Conservation (phyloP, 768 basidiomycete genomes). For the Cystobasidium tubakii region DNA sequence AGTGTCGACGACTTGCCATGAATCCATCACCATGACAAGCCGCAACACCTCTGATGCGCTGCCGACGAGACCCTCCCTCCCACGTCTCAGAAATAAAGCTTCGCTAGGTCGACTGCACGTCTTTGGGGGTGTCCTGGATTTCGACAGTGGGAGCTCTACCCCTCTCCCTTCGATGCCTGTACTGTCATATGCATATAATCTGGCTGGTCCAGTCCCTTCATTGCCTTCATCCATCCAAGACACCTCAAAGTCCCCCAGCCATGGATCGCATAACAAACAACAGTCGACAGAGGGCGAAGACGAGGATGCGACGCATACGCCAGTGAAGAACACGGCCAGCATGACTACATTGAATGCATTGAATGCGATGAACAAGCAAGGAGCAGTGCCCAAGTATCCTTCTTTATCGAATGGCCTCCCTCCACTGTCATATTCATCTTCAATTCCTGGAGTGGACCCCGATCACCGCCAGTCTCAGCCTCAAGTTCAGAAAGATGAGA, state of each 20-base stretch:
- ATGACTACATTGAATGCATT: not conserved
- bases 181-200: not conserved
- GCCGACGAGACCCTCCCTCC: not conserved
- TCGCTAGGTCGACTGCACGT: not conserved
- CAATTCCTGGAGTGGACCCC: not conserved
- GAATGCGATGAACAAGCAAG: not conserved
- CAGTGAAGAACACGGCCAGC: not conserved
- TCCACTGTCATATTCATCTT: not conserved
- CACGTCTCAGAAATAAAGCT: not conserved
- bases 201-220: not conserved
- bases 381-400: not conserved
- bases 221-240: not conserved
- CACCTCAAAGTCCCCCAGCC: too few species aligned
- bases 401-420: not conserved
- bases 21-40: too few species aligned
- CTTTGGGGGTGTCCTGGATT: slow-evolving; percentile 4
- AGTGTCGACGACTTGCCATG: too few species aligned
- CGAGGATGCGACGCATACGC: not conserved
- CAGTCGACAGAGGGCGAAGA: not conserved
- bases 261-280: not conserved
- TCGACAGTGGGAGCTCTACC: not conserved
- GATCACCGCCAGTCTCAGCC: not conserved
- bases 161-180: not conserved
- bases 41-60: too few species aligned
- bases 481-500: too few species aligned